A percentile compares a stretch with the other conserved stretches of the same genome.
These are phyloP conservation scores for Backusella tuberculispora DNA, from an alignment of 192 early-diverging fungal species.

Conservation along the genomic window DNA sequence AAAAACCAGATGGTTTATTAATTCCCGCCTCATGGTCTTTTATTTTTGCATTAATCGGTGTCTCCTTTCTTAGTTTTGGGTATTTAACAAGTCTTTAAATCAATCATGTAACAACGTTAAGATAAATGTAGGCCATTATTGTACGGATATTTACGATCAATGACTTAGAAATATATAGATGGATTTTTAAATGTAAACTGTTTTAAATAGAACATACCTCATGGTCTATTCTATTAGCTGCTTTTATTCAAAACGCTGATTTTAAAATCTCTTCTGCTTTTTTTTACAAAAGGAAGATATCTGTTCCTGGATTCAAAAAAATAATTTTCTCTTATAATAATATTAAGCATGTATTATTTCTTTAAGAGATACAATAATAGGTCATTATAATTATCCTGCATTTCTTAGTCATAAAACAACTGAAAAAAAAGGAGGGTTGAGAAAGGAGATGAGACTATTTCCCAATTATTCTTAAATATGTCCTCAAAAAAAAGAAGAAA, in stretches of 20 bases:
- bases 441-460: background rate
- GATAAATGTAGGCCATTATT: background rate
- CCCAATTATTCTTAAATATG: background rate
- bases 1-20: background rate
- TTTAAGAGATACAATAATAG: background rate
- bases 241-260: background rate
- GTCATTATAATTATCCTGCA: background rate
- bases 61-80: background rate
- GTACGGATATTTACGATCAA: background rate
- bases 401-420: background rate
- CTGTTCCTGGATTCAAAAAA: background rate
- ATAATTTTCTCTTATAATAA: background rate
- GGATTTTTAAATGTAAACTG: too few species aligned
- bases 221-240: background rate
- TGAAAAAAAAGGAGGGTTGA: background rate
- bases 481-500: background rate
- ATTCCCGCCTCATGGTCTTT: background rate
- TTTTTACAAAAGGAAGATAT: background rate
- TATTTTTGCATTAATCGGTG: background rate
- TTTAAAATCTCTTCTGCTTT: background rate
- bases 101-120: background rate
- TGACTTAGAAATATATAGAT: too few species aligned
- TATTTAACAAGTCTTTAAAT: background rate
- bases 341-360: background rate
- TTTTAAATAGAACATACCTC: too few species aligned